A percentile compares a stretch with the other conserved stretches of the same genome.
These are phyloP conservation scores for Penicillium vulpinum DNA, from an alignment of 2,329 filamentous ascomycete species.

Conservation along the genomic window DNA sequence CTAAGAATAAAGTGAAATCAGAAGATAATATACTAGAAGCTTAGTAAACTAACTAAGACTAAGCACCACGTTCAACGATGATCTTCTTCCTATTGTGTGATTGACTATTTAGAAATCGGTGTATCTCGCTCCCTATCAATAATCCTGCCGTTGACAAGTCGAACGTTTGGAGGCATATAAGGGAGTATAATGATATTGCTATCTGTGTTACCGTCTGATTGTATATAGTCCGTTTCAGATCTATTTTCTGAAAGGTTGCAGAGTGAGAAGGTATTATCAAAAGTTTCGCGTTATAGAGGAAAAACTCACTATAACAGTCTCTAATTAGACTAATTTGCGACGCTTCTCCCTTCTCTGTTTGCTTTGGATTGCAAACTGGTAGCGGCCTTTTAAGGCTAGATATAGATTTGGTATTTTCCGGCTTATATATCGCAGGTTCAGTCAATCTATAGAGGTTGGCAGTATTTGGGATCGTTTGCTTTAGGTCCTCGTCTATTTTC, in stretches of 20 bases:
- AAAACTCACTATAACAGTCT: neutral
- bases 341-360: neutral
- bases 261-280: neutral
- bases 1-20: too few species aligned
- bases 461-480: too few species aligned
- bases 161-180: neutral
- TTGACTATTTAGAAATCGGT: too few species aligned
- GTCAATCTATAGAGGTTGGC: too few species aligned
- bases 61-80: neutral
- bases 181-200: neutral
- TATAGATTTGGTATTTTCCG: too few species aligned
- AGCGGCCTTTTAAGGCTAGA: too few species aligned
- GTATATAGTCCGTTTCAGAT: neutral
- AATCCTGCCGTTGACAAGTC: neutral
- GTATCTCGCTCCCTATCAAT: neutral
- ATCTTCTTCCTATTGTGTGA: too few species aligned
- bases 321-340: neutral
- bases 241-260: neutral
- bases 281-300: neutral
- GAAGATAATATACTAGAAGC: too few species aligned
- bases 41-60: too few species aligned
- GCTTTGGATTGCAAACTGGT: neutral
- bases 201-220: neutral
- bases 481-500: too few species aligned
- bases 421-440: too few species aligned